These are phyloP conservation scores for Diaporthe ilicicola DNA, from an alignment of 2,329 filamentous ascomycete species.

Conservation along the genomic window DNA sequence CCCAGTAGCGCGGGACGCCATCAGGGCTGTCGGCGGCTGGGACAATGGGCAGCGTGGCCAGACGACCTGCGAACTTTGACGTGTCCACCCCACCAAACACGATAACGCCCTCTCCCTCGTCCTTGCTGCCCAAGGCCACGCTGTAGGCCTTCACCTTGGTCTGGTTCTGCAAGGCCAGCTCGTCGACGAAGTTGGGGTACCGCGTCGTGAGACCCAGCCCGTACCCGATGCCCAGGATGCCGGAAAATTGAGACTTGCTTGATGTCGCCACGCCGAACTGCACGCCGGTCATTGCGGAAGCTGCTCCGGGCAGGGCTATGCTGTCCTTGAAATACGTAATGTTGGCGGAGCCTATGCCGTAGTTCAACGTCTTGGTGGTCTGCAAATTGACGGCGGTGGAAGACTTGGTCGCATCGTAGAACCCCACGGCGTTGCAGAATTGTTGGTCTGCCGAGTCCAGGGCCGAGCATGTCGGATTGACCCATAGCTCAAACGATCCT, in stretches of 20 bases:
- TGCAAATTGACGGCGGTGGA: constrained; percentile 46
- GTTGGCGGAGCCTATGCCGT: constrained; percentile 61
- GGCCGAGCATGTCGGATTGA: constrained; percentile 66
- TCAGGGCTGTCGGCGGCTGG: constrained; percentile 64
- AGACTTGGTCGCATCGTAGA: constrained; percentile 53
- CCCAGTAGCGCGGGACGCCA: constrained; percentile 60
- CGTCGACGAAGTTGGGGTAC: constrained; percentile 62
- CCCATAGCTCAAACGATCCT: constrained; percentile 68
- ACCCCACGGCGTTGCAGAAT: constrained; percentile 57
- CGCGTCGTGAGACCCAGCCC: constrained; percentile 54
- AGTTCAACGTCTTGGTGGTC: constrained; percentile 52
- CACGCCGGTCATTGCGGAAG: constrained; percentile 56
- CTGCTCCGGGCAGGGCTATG: constrained; percentile 52
- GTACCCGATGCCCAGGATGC: constrained; percentile 81
- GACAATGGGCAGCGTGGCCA: constrained; percentile 69
- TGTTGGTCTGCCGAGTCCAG: constrained; percentile 50
- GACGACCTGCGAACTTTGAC: constrained; percentile 67
- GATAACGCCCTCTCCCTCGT: constrained; percentile 67
- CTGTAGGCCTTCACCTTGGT: constrained; percentile 71
- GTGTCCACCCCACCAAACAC: constrained; percentile 75
- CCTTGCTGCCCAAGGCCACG: constrained; percentile 70
- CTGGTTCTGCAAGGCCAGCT: constrained; percentile 57
- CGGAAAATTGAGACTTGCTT: constrained; percentile 57
- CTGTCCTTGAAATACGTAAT: constrained; percentile 59
- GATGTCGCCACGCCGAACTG: constrained; percentile 72